Evolutionary conservation across 148 eudicot species (phyloP).

Genomic region (Nepenthes gracilis): DNA sequence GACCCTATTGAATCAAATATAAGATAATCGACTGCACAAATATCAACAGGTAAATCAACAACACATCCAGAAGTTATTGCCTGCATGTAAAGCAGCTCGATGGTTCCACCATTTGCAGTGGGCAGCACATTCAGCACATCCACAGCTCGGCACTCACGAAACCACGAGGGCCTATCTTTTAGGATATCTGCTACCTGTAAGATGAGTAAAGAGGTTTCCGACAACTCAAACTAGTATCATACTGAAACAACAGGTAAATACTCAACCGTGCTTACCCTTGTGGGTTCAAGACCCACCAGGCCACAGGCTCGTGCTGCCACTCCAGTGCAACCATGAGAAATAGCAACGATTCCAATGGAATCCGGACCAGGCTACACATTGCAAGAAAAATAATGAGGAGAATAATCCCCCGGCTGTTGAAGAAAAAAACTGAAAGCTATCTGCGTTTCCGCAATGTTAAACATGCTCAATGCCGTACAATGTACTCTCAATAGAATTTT

Average conservation of each 20-base stretch:
- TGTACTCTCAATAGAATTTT: too few relatives aligned
- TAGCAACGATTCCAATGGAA: constrained; percentile 99
- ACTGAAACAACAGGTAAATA: not conserved
- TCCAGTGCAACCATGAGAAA: constrained; percentile 99
- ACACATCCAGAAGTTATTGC: constrained; percentile 15
- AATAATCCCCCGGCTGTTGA: not conserved
- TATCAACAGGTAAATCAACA: not conserved
- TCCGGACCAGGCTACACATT: constrained; percentile 98
- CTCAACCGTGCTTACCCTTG: constrained; percentile 49
- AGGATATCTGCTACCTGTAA: constrained; percentile 96
- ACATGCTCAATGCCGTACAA: too few relatives aligned
- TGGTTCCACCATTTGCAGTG: constrained; percentile 98
- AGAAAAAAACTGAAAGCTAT: not conserved
- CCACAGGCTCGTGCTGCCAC: constrained; percentile 99
- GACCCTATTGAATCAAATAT: not conserved
- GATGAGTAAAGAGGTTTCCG: not conserved
- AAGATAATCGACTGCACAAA: not conserved
- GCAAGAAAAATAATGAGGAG: not conserved
- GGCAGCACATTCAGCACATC: constrained; percentile 96
- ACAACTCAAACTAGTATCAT: not conserved
- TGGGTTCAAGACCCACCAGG: constrained; percentile 96
- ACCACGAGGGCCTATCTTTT: constrained; percentile 98
- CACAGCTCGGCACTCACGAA: constrained; percentile 97
- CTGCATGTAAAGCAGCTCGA: constrained; percentile 99
- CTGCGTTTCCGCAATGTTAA: not conserved